Percentiles rank a stretch among this genome's conserved stretches.
Evolutionary conservation across 2,329 filamentous ascomycete species (phyloP).

Genomic region (Claviceps arundinis): DNA sequence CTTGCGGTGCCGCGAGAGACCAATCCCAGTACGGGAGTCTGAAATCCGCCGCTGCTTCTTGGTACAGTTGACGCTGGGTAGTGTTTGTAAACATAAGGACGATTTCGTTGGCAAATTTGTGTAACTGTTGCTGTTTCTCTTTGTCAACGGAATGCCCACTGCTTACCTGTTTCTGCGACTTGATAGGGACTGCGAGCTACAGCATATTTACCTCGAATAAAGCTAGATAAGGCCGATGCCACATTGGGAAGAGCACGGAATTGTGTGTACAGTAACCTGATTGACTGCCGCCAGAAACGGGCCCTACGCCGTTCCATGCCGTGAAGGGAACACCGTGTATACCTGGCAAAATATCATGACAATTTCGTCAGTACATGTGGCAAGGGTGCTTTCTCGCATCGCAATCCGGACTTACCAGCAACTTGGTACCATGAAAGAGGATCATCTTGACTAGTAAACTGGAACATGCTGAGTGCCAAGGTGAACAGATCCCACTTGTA

Average conservation of each 20-base stretch:
- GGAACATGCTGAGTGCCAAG: constrained; percentile 59
- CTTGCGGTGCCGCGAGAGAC: constrained; percentile 34
- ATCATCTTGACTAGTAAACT: constrained; percentile 48
- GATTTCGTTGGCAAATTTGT: constrained; percentile 26
- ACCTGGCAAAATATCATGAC: constrained; percentile 29
- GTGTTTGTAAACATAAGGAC: constrained; percentile 34
- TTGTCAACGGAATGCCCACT: constrained; percentile 7
- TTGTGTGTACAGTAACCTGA: constrained; percentile 67
- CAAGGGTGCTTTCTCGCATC: not conserved
- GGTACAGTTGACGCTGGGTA: constrained; percentile 34
- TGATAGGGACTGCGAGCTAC: not conserved
- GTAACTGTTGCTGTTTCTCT: constrained; percentile 22
- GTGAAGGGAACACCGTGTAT: constrained; percentile 66
- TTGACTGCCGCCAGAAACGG: constrained; percentile 35
- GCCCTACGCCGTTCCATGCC: constrained; percentile 38
- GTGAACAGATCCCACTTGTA: constrained; percentile 68
- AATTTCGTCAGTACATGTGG: not conserved
- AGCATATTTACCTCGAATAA: constrained; percentile 36
- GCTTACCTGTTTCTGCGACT: not conserved
- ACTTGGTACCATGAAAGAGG: constrained; percentile 67
- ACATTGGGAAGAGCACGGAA: constrained; percentile 62
- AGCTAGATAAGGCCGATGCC: constrained; percentile 71
- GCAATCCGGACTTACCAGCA: constrained; percentile 40
- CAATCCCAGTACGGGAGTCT: constrained; percentile 49
- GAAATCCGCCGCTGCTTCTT: constrained; percentile 35